These are phyloP conservation scores for Blastobotrys attinorum DNA, from an alignment of 805 yeast species.

Conservation along the genomic window DNA sequence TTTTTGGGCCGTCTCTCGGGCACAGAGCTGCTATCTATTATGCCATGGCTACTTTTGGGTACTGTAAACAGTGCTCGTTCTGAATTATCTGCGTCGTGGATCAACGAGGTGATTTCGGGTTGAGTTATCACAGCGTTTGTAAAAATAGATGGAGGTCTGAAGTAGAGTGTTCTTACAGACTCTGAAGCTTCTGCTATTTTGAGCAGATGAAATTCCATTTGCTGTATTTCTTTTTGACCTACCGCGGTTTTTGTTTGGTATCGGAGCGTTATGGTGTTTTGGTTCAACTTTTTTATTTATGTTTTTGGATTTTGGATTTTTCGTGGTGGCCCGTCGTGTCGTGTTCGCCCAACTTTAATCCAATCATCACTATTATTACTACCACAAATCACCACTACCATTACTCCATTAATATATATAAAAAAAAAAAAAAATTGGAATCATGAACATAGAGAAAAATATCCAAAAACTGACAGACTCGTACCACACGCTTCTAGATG, in stretches of 20 bases:
- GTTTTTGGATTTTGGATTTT: no score
- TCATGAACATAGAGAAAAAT: not conserved
- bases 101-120: slow-evolving; percentile 47
- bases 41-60: not conserved
- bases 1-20: not conserved
- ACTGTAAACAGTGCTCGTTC: slow-evolving; percentile 14
- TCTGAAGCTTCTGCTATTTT: slow-evolving; percentile 12
- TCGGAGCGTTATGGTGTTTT: not conserved
- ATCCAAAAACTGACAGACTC: slow-evolving; percentile 7
- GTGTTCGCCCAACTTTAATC: not conserved
- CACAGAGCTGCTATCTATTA: not conserved
- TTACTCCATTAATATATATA: not conserved
- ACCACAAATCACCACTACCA: not conserved
- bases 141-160: slow-evolving; percentile 53
- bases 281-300: no score
- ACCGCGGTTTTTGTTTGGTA: not conserved
- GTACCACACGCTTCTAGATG: slow-evolving; percentile 14
- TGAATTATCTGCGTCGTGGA: slow-evolving; percentile 46
- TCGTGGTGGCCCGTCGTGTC: not conserved
- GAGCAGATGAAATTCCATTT: slow-evolving; percentile 11
- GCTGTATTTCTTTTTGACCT: not conserved
- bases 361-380: not conserved
- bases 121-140: slow-evolving; percentile 51
- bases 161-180: slow-evolving; percentile 29
- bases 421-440: not conserved